Base-by-base conservation (phyloP, 768 basidiomycete genomes). In the Terana coerulea region DNA sequence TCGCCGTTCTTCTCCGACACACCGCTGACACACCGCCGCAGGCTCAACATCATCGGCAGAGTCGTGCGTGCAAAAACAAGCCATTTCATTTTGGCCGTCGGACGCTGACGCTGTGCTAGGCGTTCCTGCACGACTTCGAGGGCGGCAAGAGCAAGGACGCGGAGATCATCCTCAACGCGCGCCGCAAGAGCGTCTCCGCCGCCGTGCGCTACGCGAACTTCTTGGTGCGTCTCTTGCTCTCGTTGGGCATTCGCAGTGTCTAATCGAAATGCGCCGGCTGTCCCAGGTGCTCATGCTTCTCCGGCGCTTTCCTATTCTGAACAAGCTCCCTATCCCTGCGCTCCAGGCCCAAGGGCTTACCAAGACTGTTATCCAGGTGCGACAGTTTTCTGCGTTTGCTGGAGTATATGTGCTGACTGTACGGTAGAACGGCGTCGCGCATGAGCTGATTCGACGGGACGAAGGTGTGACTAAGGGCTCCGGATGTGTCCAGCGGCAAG, bases 101-200 rank as follows among this genome's bases (percentile, higher is more conserved):
- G 1, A 4, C 8, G 12, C n/a, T 2, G 14, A 15, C 37, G 15
- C 42, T 26, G 3, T 10, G 1, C 28, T n/a, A 56, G 55, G 72
- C 59, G 0, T 72, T 74, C 44, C 66, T 63, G 15, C 68, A 72
- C 54, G 66, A 71, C 51, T 73, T 74, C 52, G 49, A 61, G 29
- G 61, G 59, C 30, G 68, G 67, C 5, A 52, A 61, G 28, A 61
- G 60, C 39, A 44, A 41, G 10, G 64, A 64, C 4, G 68, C 68
- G 3, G 22, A 40, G 24, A 25, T 49, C 17, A 67, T 69, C 21
- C 51, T 60, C 5, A 34, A 43, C 5, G 50, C 58, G 3, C 59
- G 63, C 49, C 51, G 50, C 4, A 4, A 11, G 17, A 26, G 41
- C 22, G 22, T 42, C 11, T 42, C 41, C 15, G 22, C 41, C 14